Evolutionary conservation across 495 filamentous ascomycete genomes (phyloP), one percentile per base, ranked within the genome.

Genomic region (Pyrenopolyporus hunteri): DNA sequence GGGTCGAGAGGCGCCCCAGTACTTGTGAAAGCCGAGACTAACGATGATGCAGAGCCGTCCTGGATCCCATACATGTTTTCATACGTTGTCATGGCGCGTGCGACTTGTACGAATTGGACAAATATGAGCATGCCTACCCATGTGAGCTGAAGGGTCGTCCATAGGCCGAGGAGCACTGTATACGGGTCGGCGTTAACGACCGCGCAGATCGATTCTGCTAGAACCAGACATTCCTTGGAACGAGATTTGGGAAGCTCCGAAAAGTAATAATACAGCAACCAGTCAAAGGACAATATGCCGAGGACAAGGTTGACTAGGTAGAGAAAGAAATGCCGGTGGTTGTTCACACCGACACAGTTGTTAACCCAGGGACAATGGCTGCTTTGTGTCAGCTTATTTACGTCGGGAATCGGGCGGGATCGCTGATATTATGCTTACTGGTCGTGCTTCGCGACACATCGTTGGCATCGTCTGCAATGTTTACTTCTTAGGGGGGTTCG

Each of bases 281-380:
- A 74, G 60, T 80, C 76, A 45, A 89, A 88, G 5, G 86, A 59
- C 9, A 89, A 58, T 49, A 98, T 87, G 22, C 90, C 91, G 14
- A 89, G 59, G 63, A 92, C 87, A 33, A 98, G 74, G 60, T 76
- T 88, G 14, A 91, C 72, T 26, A 97, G 81, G 69, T 96, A 98
- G 17, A 97, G 73, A 54, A 97, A 88, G 76, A 98, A 98, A 67
- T 97, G 95, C 3, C 94, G 86, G 64, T 96, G 87, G 70, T 98
- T 98, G 69, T 96, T 97, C 32, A 93, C 82, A 35, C 89, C 94
- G 32, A 98, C 84, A 69, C 94, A 98, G 75, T 97, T 97, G 73
- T 94, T 87, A 31, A 97, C 91, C 94, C 94, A 98, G 0, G 94
- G 94, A 67, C 94, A 98, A 71, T 98, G 94, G 67, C 93, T 98